Base-by-base conservation (phyloP, 2,329 filamentous ascomycete species). In the Ophiosphaerella narmari region DNA sequence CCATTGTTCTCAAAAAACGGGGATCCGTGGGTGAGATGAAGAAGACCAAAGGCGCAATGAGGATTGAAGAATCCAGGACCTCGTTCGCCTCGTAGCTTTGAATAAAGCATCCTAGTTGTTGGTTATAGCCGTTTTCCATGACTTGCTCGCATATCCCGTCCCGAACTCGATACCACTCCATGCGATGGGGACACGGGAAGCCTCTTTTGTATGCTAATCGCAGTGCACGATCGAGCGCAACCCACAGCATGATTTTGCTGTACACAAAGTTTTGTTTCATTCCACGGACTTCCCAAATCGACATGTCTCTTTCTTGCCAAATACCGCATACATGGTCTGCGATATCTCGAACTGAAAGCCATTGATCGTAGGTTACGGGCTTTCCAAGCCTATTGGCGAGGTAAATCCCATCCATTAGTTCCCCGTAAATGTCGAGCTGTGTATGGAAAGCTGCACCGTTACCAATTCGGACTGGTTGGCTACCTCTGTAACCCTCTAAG, bases 171-270 rank as follows among this genome's bases (percentile, higher is more conserved):
- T 88, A 74, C 89, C 89, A 92, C 42, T 82, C 80, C 35, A 68
- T 71, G 3, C 87, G 80, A 61, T 88, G 86, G 1, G 87, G 88
- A 54, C 89, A 91, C 0, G 89, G 88, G 18, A 92, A 81, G 60
- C 86, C 88, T 46, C 89, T 78, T 72, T 91, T 92, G 14, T 91
- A 88, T 4, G 87, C 80, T 1, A 91, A 80, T 2, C 89, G 86
- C 11, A 91, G 74, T 8, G 86, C 88, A 5, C 88, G 85, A 67
- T 92, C 89, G 55, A 92, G 84, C 14, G 88, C 87, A 3, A 92
- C 89, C 89, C 88, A 92, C 18, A 92, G 80, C 86, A 91, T 89
- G 56, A 92, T 81, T 67, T 91, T 90, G n/a, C 86, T 89, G 72
- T 91, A 92, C 12, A 86, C 84, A 59, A 91, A 92, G 64, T 90